Evolutionary conservation across 164 flowering plant species (phyloP).

Genomic region (Platanus orientalis): DNA sequence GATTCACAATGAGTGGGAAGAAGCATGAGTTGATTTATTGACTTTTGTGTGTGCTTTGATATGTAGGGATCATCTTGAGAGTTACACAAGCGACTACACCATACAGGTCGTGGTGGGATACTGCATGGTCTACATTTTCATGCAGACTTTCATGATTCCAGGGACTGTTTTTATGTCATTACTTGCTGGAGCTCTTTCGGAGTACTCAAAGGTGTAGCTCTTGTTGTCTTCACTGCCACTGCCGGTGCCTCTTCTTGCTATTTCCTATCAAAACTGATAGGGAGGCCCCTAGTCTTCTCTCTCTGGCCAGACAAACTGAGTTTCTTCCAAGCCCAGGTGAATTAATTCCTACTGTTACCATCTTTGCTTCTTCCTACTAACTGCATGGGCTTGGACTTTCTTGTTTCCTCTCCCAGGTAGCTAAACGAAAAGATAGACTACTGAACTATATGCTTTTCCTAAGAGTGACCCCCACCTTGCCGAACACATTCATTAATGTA

Average conservation of each 20-base stretch:
- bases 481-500: conserved; percentile 83
- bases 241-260: conserved; percentile 93
- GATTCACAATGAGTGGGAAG: too few species aligned
- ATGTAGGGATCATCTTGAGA: conserved; percentile 82
- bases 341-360: too few species aligned
- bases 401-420: too few species aligned
- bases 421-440: too few species aligned
- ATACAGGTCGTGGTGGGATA: conserved; percentile 81
- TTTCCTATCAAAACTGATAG: conserved; percentile 84
- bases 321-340: conserved; percentile 82
- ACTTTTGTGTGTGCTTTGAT: too few species aligned
- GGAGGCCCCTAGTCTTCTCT: conserved; percentile 85
- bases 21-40: too few species aligned
- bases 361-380: too few species aligned
- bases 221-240: conserved; percentile 92
- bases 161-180: conserved; percentile 97
- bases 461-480: conserved; percentile 83
- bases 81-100: conserved; percentile 63
- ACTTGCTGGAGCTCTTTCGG: conserved; percentile 99
- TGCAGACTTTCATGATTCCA: conserved; percentile 99
- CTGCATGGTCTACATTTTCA: conserved; percentile 93
- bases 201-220: conserved; percentile 63
- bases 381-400: too few species aligned
- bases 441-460: conserved; percentile 79
- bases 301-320: conserved; percentile 91